phyloP scores from a whole-genome alignment of 495 filamentous ascomycete species.

The Polyplosphaeria fusca region DNA sequence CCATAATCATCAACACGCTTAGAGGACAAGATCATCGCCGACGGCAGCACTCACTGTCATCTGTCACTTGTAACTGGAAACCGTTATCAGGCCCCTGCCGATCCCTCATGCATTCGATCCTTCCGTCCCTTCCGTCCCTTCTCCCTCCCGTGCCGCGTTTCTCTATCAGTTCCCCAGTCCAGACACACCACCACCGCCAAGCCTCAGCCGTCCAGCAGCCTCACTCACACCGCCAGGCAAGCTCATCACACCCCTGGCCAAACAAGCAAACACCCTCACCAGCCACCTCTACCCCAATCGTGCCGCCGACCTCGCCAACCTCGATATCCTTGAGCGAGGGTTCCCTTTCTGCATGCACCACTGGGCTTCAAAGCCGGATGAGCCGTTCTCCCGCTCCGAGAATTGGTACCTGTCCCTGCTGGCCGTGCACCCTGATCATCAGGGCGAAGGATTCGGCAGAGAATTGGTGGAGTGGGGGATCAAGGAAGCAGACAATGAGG shows the following conservation, averaged over 20 bases:
- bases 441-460: constrained; percentile 11
- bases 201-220: no score
- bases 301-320: constrained; percentile 11
- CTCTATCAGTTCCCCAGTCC: no score
- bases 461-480: constrained; percentile 22
- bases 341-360: constrained; percentile 15
- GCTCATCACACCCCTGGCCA: neutral
- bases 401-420: constrained; percentile 19
- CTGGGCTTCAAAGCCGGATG: no score
- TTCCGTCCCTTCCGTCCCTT: no score
- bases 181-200: no score
- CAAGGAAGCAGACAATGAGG: constrained; percentile 12
- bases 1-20: no score
- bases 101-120: no score
- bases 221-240: neutral
- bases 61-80: no score
- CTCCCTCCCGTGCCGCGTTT: no score
- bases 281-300: constrained; percentile 14
- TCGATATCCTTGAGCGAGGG: neutral
- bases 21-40: no score
- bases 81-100: no score
- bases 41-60: no score
- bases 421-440: constrained; percentile 22
- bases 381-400: constrained; percentile 5
- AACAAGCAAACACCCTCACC: neutral